Evolutionary conservation across 306 rosid genomes (phyloP).

Genomic region (Lotus japonicus): DNA sequence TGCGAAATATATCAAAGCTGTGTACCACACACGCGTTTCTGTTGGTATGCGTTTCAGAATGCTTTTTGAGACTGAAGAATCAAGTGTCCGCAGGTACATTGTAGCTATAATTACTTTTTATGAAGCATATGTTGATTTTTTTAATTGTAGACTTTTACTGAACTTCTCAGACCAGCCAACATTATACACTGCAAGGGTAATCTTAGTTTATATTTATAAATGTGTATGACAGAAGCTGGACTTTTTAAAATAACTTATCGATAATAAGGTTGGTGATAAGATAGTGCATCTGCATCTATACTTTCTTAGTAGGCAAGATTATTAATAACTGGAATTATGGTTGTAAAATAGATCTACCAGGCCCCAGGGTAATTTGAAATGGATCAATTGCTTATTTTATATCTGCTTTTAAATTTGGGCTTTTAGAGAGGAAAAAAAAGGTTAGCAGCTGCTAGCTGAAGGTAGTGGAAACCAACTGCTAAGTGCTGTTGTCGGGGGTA

Average conservation of each 20-base stretch:
- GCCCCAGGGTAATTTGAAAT: too few relatives aligned
- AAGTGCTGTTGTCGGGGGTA: too few relatives aligned
- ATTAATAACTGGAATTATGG: background rate
- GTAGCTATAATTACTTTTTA: background rate
- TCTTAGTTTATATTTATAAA: background rate
- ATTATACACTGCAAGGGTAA: background rate
- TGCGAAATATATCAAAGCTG: slow-evolving; percentile 81
- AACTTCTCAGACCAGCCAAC: background rate
- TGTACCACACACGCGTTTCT: slow-evolving; percentile 79
- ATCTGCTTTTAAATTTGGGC: too few relatives aligned
- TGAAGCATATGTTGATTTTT: background rate
- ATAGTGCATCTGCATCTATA: background rate
- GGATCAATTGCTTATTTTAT: too few relatives aligned
- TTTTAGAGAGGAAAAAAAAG: too few relatives aligned
- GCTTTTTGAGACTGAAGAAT: slow-evolving; percentile 91
- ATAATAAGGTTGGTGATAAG: too few relatives aligned
- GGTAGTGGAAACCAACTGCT: too few relatives aligned
- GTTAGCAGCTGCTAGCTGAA: too few relatives aligned
- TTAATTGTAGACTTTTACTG: background rate
- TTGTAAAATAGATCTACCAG: too few relatives aligned
- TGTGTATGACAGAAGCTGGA: background rate
- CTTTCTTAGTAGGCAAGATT: background rate
- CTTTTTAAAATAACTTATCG: background rate
- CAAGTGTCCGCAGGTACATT: slow-evolving; percentile 76
- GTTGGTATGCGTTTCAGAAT: slow-evolving; percentile 93